Percentiles rank a stretch among this genome's conserved stretches.
Evolutionary conservation across 495 filamentous ascomycete genomes (phyloP).

Genomic region (Daldinia grandis): DNA sequence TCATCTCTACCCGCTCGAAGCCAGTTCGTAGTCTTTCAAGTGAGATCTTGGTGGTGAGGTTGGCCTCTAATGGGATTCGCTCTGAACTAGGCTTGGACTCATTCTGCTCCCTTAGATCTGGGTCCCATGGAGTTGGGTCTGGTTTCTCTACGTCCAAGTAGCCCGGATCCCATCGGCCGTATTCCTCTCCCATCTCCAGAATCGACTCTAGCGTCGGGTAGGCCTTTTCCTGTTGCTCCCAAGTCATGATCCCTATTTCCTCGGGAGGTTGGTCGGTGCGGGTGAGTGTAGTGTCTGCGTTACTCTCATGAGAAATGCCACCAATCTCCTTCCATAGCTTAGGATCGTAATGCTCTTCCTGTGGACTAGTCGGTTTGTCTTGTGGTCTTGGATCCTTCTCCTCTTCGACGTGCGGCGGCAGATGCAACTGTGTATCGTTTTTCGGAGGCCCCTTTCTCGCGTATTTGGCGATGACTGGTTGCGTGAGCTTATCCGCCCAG

Average conservation of each 20-base stretch:
- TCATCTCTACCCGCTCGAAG: slow-evolving; percentile 7
- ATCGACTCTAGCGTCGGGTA: slow-evolving; percentile 34
- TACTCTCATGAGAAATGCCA: neutral
- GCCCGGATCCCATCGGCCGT: slow-evolving; percentile 29
- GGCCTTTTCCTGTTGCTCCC: slow-evolving; percentile 26
- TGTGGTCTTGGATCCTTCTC: neutral
- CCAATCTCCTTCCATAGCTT: slow-evolving; percentile 17
- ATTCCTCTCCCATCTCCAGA: slow-evolving; percentile 2
- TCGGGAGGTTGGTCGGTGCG: neutral
- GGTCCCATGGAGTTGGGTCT: slow-evolving; percentile 28
- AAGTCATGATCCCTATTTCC: slow-evolving; percentile 27
- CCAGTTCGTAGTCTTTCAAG: slow-evolving; percentile 14
- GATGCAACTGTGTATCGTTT: neutral
- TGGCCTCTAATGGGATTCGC: slow-evolving; percentile 11
- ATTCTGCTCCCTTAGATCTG: slow-evolving; percentile 8
- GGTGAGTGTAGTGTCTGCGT: neutral
- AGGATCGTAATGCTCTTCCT: slow-evolving; percentile 18
- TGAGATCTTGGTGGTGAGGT: slow-evolving; percentile 28
- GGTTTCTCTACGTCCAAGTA: neutral
- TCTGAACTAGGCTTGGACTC: slow-evolving; percentile 10
- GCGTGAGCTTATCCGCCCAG: slow-evolving; percentile 24
- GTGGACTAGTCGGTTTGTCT: slow-evolving; percentile 12
- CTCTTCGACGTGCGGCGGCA: neutral
- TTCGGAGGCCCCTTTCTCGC: neutral
- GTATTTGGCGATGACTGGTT: neutral